These are phyloP conservation scores for Clausena lansium DNA, from an alignment of 345 rosid genomes.

Conservation along the genomic window DNA sequence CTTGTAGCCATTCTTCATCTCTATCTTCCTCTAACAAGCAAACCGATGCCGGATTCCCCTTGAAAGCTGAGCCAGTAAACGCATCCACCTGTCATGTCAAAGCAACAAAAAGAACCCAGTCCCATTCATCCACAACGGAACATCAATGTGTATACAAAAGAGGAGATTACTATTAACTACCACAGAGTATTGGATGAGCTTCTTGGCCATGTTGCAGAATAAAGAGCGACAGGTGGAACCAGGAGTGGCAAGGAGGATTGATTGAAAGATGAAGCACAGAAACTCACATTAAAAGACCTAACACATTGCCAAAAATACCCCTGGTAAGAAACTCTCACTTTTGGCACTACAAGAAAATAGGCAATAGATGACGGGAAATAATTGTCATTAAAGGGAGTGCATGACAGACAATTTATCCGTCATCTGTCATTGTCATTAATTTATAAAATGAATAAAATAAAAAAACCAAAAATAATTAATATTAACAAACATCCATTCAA, in stretches of 20 bases:
- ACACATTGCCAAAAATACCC: too few species aligned
- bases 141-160: neutral
- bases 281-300: too few species aligned
- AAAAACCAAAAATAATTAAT: too few species aligned
- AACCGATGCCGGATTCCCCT: constrained; percentile 85
- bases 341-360: too few species aligned
- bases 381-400: too few species aligned
- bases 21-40: constrained; percentile 63
- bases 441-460: too few species aligned
- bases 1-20: constrained; percentile 70
- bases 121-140: neutral
- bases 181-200: constrained; percentile 44
- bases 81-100: constrained; percentile 69
- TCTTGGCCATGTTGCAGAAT: constrained; percentile 27
- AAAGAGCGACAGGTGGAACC: neutral
- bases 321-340: too few species aligned
- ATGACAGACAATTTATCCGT: too few species aligned
- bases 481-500: too few species aligned
- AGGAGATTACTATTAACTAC: constrained; percentile 13
- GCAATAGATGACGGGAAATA: too few species aligned
- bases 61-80: constrained; percentile 66
- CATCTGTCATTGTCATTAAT: too few species aligned
- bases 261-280: neutral
- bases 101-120: neutral
- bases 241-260: neutral